Evolutionary conservation across 78 protist genomes (phyloP).

Genomic region (Protostelium mycophagum): DNA sequence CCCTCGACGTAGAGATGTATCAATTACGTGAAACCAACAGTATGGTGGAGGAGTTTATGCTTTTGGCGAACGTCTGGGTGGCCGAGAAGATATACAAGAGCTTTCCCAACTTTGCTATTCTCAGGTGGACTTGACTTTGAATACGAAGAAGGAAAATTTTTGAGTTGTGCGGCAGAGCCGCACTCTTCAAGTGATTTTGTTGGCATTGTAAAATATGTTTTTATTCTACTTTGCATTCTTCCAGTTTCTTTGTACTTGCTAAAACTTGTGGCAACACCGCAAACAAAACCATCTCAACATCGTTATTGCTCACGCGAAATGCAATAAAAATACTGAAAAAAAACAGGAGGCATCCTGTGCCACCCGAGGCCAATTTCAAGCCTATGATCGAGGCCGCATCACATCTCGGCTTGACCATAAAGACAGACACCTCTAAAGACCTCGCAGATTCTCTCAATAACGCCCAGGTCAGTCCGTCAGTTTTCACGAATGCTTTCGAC

Average conservation of each 20-base stretch:
- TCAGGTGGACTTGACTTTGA: slow-evolving; percentile 40
- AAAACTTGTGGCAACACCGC: too few relatives aligned
- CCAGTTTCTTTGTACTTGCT: neutral
- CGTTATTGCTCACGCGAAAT: too few relatives aligned
- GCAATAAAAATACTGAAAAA: neutral
- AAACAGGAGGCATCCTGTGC: slow-evolving; percentile 60
- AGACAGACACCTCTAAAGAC: slow-evolving; percentile 13
- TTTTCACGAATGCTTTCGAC: neutral
- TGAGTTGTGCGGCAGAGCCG: too few relatives aligned
- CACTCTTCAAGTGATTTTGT: neutral
- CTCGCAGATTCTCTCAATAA: slow-evolving; percentile 68
- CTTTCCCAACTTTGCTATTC: slow-evolving; percentile 78
- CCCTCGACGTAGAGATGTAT: slow-evolving; percentile 69
- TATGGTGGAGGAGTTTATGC: slow-evolving; percentile 96
- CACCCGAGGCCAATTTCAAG: slow-evolving; percentile 32
- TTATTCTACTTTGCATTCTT: neutral
- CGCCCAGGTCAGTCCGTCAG: neutral
- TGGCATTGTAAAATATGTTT: neutral
- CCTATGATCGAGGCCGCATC: slow-evolving; percentile 25
- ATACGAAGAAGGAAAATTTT: too few relatives aligned
- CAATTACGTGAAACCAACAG: slow-evolving; percentile 56
- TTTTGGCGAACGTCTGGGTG: slow-evolving; percentile 88
- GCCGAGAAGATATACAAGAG: slow-evolving; percentile 64
- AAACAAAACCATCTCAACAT: too few relatives aligned
- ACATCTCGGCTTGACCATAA: slow-evolving; percentile 46